Base-by-base conservation (phyloP, 1,139 yeast genomes). In the Nakaseomyces nivariensis region DNA sequence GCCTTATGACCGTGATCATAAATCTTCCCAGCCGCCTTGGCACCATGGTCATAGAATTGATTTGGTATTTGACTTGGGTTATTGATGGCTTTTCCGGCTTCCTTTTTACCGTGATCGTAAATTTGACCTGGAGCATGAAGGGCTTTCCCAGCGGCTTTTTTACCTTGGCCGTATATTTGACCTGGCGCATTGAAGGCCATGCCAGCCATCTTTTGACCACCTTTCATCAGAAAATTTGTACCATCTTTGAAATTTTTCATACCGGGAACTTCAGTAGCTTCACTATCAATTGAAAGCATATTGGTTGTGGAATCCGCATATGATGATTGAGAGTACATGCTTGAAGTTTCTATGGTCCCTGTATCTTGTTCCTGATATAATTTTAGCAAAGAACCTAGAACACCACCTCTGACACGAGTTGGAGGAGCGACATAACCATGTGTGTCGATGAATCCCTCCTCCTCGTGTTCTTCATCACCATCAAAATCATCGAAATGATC, bases 361-460 rank as follows among this genome's bases (percentile, higher is more conserved):
- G 24, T 3, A 41, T 41, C 44, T 13, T 41, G 44, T 13, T 64
- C 77, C 70, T 59, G 79, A 59, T 87, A 86, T 49, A 88, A 72
- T 56, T 81, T 77, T 54, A 88, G 72, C 54, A 88, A 71, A 1
- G 90, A 79, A 0, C 95, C 85, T 36, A 88, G 73, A 17, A 88
- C 90, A 62, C 96, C 96, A 29, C 88, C 87, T 56, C 83, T 83
- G 5, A 86, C 88, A 49, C 77, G 78, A 43, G 75, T 71, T 0
- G 95, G 95, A 0, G 90, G 89, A 0, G 87, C 80, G 6, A 85
- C 72, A 49, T 77, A 85, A 24, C 75, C 78, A 4, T 40, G 69
- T 72, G 46, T 68, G 37, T 69, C 72, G 47, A 71, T 46, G 34
- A 56, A 52, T 3, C 48, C 48, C n/a, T 50, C 52, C 11, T 45